Evolutionary conservation across 23 red algal genomes (phyloP).

Genomic region (Porphyridium purpureum): DNA sequence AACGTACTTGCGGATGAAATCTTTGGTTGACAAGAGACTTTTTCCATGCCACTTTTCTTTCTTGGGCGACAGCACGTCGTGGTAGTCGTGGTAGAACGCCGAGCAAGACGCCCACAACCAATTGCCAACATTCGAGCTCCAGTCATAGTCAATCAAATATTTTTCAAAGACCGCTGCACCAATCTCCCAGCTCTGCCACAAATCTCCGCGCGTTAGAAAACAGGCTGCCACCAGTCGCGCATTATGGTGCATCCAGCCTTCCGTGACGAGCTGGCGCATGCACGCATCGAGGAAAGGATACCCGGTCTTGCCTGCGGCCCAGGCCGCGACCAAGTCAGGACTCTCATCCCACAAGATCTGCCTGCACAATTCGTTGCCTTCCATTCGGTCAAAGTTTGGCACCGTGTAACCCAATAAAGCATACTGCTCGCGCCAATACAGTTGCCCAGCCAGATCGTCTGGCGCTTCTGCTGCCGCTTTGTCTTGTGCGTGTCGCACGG

Average conservation of each 20-base stretch:
- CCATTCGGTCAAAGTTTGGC: conserved; percentile 67
- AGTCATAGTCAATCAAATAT: conserved; percentile 73
- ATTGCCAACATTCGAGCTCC: conserved; percentile 67
- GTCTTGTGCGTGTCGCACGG: conserved; percentile 15
- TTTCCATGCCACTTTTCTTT: too few species aligned
- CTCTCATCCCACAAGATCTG: conserved; percentile 59
- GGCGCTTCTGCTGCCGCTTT: not conserved
- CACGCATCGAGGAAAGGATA: conserved; percentile 91
- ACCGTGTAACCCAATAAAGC: conserved; percentile 24
- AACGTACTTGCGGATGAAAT: conserved; percentile 83
- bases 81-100: conserved; percentile 89
- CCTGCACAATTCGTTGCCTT: conserved; percentile 63
- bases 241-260: conserved; percentile 88
- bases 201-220: conserved; percentile 88
- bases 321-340: conserved; percentile 14
- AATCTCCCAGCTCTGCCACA: conserved; percentile 92
- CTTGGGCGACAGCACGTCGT: conserved; percentile 72
- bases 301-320: conserved; percentile 66
- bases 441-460: conserved; percentile 65
- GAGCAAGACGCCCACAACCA: conserved; percentile 95
- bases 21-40: too few species aligned
- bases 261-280: conserved; percentile 71
- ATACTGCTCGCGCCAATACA: conserved; percentile 86
- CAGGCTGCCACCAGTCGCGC: conserved; percentile 81
- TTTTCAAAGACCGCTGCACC: conserved; percentile 67